Conservation (phyloP, 106 monocot genomes). For the Ottelia alismoides region DNA sequence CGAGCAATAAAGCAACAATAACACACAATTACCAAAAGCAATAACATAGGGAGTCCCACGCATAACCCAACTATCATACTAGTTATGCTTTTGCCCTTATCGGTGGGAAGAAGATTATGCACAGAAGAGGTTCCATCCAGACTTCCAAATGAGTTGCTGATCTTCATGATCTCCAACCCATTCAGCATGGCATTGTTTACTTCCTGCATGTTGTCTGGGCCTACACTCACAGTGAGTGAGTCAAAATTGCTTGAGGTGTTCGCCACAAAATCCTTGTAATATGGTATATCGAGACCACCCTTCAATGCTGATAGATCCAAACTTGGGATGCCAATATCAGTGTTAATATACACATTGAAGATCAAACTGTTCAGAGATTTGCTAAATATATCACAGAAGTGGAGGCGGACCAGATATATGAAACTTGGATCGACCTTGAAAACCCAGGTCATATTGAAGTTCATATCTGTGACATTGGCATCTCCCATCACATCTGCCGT, state of each 20-base stretch:
- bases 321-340: slow-evolving; percentile 24
- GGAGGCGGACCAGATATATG: slow-evolving; percentile 30
- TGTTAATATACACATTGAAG: slow-evolving; percentile 40
- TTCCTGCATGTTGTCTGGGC: slow-evolving; percentile 23
- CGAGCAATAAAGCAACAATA: slow-evolving; percentile 27
- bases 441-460: slow-evolving; percentile 46
- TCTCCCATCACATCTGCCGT: slow-evolving; percentile 35
- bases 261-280: slow-evolving; percentile 26
- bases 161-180: slow-evolving; percentile 42
- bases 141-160: slow-evolving; percentile 18
- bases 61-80: slow-evolving; percentile 22
- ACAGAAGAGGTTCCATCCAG: slow-evolving; percentile 24
- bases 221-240: slow-evolving; percentile 25
- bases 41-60: slow-evolving; percentile 3
- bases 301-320: slow-evolving; percentile 41
- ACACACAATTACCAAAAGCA: slow-evolving; percentile 7
- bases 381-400: slow-evolving; percentile 52
- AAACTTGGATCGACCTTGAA: slow-evolving; percentile 26
- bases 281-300: slow-evolving; percentile 24
- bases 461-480: slow-evolving; percentile 20
- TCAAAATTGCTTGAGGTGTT: slow-evolving; percentile 6
- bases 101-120: slow-evolving; percentile 18
- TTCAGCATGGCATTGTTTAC: slow-evolving; percentile 30
- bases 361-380: slow-evolving; percentile 25
- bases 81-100: too few species aligned